Base-by-base conservation (phyloP, 2,329 filamentous ascomycete genomes). In the Exutisphaerella laricina region DNA sequence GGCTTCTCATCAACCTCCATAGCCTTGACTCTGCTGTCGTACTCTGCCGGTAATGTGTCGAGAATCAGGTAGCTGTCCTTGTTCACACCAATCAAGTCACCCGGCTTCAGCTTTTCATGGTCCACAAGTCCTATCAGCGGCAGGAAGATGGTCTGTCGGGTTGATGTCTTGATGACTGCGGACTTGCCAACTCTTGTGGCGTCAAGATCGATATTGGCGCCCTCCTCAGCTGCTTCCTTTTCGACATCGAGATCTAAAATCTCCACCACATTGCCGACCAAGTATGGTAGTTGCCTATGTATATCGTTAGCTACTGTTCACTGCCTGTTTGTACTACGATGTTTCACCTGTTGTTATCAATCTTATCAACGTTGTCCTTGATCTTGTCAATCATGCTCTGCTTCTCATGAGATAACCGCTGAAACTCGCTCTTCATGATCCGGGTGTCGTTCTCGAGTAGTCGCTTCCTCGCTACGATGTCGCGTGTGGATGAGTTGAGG, bases 1-100 rank as follows among this genome's bases (percentile, higher is more conserved):
- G 92, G 94, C 76, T 98, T 98, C 77, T 98, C 94, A 61, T 98
- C 92, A 5, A 98, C 92, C 73, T 98, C 94, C 92, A 98, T 98
- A 25, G 94, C 94, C 74, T 98, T 98, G 55, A 98, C 92, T 67
- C 92, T 82, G 70, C 90, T 97, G 65, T 98, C 92, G 63, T 98
- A 98, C 67, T 98, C 94, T 34, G 92, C 92, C 1, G 92, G 92
- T 54, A 98, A 75, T 17, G 92, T 98, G 64, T 98, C 94, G 45
- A 98, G 78, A 54, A 98, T 87, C 25, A 98, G 81, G 66, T 98
- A 98, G 45, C 90, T 97, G 62, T 98, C 94, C 72, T 98, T 98
- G 68, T 98, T 97, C 45, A 98, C 89, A 68, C 92, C 92, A 50
- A 98, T 98, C 35, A 98, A 77, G 62, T 98, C 94, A 58, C 83